phyloP scores from a whole-genome alignment of 2,329 filamentous ascomycete species.

The Monascus ruber region DNA sequence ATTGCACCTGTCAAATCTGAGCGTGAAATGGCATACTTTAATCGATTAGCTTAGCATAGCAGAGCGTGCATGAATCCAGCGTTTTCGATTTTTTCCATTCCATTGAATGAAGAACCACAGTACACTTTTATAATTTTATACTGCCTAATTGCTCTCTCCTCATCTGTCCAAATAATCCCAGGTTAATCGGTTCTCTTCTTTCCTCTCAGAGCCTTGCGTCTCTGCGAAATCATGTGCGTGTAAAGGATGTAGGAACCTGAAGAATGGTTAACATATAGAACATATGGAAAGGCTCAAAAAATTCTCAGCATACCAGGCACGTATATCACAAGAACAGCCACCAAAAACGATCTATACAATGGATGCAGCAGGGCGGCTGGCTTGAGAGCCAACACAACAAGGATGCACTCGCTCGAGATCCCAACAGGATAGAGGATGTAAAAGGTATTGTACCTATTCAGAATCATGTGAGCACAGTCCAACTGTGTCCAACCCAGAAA shows the following conservation, averaged over 20 bases:
- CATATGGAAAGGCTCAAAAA: background rate
- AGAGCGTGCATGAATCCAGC: too few species aligned
- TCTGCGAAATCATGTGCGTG: constrained; percentile 88
- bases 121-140: too few species aligned
- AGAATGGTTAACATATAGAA: background rate
- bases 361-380: constrained; percentile 43
- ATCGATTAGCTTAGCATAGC: too few species aligned
- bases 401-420: constrained; percentile 73
- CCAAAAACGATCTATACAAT: constrained; percentile 49
- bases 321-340: constrained; percentile 60
- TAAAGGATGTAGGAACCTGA: constrained; percentile 71
- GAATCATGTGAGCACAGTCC: background rate
- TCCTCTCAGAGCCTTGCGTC: constrained; percentile 62
- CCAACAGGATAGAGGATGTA: constrained; percentile 86
- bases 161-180: too few species aligned
- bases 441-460: constrained; percentile 65
- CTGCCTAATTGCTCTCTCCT: too few species aligned
- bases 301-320: constrained; percentile 55
- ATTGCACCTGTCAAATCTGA: too few species aligned
- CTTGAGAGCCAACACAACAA: constrained; percentile 60
- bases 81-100: too few species aligned
- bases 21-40: too few species aligned
- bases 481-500: background rate
- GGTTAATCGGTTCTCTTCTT: constrained; percentile 37
- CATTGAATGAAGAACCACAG: too few species aligned